Evolutionary conservation across 202 grass and related monocot genomes (phyloP), one percentile per base, ranked within the genome.

Genomic region (Cymbopogon flexuosus): DNA sequence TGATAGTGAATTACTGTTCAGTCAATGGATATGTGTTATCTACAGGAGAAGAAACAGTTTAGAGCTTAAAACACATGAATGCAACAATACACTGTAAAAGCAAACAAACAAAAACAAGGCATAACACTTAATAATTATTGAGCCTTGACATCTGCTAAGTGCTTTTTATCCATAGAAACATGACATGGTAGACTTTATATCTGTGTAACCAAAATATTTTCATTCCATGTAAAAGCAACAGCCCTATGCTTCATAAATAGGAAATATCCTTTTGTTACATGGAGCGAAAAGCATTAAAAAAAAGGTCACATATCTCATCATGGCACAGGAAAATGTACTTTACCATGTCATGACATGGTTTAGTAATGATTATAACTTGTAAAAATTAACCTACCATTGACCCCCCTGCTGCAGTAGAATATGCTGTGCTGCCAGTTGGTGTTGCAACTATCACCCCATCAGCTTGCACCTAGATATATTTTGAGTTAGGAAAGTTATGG

Each of bases 401-500:
- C 0, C 92, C 96, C 65, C 96, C 96, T 79, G 96, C 96, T 81
- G 92, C 85, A 76, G 96, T 99, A 57, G 92, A 99, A 82, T 99
- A 96, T 58, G 96, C 92, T 16, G 96, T 99, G 73, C 96, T 96
- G 59, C 96, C 96, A 79, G 96, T 99, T 41, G 96, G 96, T 60
- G 96, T 99, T 82, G 96, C 96, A 83, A 99, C 88, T 90, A 96
- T 99, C 35, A 99, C 96, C 49, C 96, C 96, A 85, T 99, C 96
- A 58, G 90, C 96, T 96, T 99, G 96, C 74, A 99, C 96, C 96
- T 99, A 91, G 13, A 88, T 72, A 81, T 31, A 87, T 87, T 79
- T 84, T 43, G 8, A 30, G 65, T 77, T 59, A 72, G 62, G 18
- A n/a, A 7, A 4, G 9, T 63, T 58, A 58, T 58, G 54, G 19